These are phyloP conservation scores for Syzygium aqueum DNA, from an alignment of 345 rosid genomes.

Conservation along the genomic window DNA sequence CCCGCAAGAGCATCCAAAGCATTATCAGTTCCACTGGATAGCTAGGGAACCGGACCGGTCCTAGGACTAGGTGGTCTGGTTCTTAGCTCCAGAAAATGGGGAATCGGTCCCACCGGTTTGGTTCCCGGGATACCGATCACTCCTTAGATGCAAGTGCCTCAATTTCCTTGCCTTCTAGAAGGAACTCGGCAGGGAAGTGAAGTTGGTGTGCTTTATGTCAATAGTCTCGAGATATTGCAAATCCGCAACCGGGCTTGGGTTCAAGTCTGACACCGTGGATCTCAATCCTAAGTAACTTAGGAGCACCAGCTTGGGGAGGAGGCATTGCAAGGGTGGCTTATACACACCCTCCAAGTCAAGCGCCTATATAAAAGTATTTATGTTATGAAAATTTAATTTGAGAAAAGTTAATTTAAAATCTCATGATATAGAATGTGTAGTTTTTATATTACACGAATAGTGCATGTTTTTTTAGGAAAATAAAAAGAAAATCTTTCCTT, in stretches of 20 bases:
- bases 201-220: slow-evolving; percentile 9
- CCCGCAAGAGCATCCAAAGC: not conserved
- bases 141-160: not conserved
- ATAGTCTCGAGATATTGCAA: slow-evolving; percentile 4
- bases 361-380: not conserved
- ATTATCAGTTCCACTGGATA: too few relatives aligned
- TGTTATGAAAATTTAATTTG: too few relatives aligned
- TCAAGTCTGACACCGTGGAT: slow-evolving; percentile 3
- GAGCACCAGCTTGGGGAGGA: not conserved
- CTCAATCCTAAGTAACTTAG: slow-evolving; percentile 19
- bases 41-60: too few relatives aligned
- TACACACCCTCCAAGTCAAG: slow-evolving; percentile 15
- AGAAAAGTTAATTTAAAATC: too few relatives aligned
- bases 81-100: too few relatives aligned
- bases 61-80: too few relatives aligned
- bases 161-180: not conserved
- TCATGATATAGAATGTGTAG: too few relatives aligned
- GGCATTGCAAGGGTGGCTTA: not conserved
- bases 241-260: not conserved
- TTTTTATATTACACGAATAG: too few relatives aligned
- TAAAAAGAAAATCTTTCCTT: too few relatives aligned
- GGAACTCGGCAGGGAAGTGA: not conserved
- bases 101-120: too few relatives aligned
- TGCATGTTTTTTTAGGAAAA: too few relatives aligned
- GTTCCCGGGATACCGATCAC: too few relatives aligned